Conservation (phyloP, 2,329 filamentous ascomycete genomes). For the Aspergillus persii region DNA sequence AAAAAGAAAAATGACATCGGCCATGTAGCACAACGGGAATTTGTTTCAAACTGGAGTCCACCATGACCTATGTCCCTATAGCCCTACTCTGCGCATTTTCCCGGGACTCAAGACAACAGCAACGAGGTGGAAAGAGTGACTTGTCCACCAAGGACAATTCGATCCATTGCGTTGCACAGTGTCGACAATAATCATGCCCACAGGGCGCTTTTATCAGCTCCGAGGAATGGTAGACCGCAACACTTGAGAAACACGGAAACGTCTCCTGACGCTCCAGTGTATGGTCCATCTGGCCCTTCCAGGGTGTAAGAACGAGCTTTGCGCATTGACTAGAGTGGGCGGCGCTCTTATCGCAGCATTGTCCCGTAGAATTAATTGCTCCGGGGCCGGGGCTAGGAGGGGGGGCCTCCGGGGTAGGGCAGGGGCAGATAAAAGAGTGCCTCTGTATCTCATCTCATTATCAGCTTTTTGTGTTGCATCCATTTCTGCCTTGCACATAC, state of each 20-base stretch:
- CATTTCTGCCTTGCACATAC: too few species aligned
- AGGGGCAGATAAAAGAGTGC: too few species aligned
- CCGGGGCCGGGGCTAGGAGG: neutral
- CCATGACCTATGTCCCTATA: too few species aligned
- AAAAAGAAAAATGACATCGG: too few species aligned
- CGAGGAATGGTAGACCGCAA: neutral
- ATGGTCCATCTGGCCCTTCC: neutral
- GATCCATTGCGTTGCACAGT: slow-evolving; percentile 20
- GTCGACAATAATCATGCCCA: neutral
- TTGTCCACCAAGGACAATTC: slow-evolving; percentile 20
- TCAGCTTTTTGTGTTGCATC: too few species aligned
- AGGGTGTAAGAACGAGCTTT: neutral
- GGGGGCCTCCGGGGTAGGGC: too few species aligned
- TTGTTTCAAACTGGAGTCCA: too few species aligned
- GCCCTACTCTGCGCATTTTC: too few species aligned
- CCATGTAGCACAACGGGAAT: too few species aligned
- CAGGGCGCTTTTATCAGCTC: neutral
- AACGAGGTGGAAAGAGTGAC: slow-evolving; percentile 27
- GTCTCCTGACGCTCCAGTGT: too few species aligned
- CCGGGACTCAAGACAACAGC: slow-evolving; percentile 25
- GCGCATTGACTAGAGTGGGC: neutral
- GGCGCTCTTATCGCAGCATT: neutral
- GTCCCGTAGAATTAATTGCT: neutral
- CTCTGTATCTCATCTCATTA: too few species aligned
- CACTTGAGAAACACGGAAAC: neutral